Conservation (phyloP, 1,284 basidiomycete genomes). For the Microbotryum violaceum region DNA sequence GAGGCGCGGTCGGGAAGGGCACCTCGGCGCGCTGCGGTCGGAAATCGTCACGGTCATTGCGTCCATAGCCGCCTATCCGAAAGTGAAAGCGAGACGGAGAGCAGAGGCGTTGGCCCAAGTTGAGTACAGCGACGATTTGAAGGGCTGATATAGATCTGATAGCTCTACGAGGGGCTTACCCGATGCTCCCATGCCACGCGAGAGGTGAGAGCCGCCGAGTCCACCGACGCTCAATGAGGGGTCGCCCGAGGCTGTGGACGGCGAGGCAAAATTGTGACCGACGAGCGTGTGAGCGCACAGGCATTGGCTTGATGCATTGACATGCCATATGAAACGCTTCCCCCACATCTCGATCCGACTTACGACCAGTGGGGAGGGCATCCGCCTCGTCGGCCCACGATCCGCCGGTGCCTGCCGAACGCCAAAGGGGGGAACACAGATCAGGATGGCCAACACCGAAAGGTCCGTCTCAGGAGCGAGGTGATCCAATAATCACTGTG, state of each 20-base stretch:
- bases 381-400: slow-evolving; percentile 99
- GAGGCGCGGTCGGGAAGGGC: slow-evolving; percentile 86
- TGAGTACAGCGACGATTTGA: background rate
- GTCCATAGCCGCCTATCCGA: slow-evolving; percentile 9
- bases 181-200: slow-evolving; percentile 32
- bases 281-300: slow-evolving; percentile 51
- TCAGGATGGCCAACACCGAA: slow-evolving; percentile 7
- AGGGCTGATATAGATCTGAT: slow-evolving; percentile 16
- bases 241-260: slow-evolving; percentile 38
- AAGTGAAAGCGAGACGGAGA: slow-evolving; percentile 31
- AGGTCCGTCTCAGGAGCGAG: slow-evolving; percentile 3
- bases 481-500: background rate
- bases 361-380: slow-evolving; percentile 75
- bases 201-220: slow-evolving; percentile 29
- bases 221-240: slow-evolving; percentile 1
- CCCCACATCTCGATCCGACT: slow-evolving; percentile 41
- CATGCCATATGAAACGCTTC: slow-evolving; percentile 25
- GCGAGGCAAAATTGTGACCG: slow-evolving; percentile 43
- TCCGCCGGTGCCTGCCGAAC: slow-evolving; percentile 54
- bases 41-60: slow-evolving; percentile 23
- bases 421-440: slow-evolving; percentile 19
- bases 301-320: slow-evolving; percentile 42
- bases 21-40: slow-evolving; percentile 73
- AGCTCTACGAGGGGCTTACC: slow-evolving; percentile 20
- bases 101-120: slow-evolving; percentile 1